These are phyloP conservation scores for Citrullus mucosospermus DNA, from an alignment of 306 rosid genomes.

Conservation along the genomic window DNA sequence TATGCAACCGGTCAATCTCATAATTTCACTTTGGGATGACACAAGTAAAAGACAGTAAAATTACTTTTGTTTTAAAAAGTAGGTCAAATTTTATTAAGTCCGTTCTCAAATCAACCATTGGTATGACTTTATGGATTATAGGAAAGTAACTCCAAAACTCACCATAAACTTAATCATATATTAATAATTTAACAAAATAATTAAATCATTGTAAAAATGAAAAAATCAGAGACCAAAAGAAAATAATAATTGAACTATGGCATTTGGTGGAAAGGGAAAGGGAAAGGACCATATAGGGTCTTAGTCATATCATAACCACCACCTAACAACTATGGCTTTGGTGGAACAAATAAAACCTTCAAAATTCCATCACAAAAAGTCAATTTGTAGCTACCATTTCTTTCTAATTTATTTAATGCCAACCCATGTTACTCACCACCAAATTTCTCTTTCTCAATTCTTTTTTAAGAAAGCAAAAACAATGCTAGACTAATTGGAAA, in stretches of 20 bases:
- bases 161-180: background rate
- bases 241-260: background rate
- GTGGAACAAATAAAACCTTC: background rate
- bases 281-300: background rate
- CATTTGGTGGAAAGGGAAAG: background rate
- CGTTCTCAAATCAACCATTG: too few species aligned
- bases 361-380: background rate
- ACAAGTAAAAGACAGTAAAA: too few species aligned
- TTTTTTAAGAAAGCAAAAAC: too few species aligned
- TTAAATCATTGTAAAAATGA: background rate
- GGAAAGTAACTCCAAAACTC: too few species aligned
- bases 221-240: background rate
- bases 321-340: background rate
- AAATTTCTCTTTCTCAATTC: background rate
- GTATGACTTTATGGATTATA: too few species aligned
- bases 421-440: constrained; percentile 2
- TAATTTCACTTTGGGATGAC: too few species aligned
- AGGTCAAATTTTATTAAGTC: too few species aligned
- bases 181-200: background rate
- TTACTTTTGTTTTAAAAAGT: too few species aligned
- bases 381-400: background rate
- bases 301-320: background rate
- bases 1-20: too few species aligned
- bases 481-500: too few species aligned
- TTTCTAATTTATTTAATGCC: background rate